Base-by-base conservation (phyloP, 768 basidiomycete species). In the Tephrocybe sp. region DNA sequence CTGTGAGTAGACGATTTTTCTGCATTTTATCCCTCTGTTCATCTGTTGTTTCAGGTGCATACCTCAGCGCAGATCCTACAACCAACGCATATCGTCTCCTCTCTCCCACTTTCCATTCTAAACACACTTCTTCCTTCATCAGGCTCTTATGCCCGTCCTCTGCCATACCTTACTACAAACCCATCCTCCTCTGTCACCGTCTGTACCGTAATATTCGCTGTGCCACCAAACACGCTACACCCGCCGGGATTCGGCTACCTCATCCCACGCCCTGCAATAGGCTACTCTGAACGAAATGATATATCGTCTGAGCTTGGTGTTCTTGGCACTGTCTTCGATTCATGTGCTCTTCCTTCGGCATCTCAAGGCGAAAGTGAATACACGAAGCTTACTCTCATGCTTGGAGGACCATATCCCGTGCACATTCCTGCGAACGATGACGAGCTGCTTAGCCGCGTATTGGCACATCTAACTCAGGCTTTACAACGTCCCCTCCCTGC, bases 191-290 rank as follows among this genome's bases (percentile, higher is more conserved):
- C 87, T 9, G 92, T 98, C 51, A 83, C 80, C n/a, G 91, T 97
- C 33, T 71, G 94, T 58, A 96, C 92, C 71, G 73, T 98, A 61
- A 79, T 98, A 56, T 98, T 96, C 72, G 72, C 83, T 39, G 62
- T 65, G 26, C 63, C 78, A 26, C 65, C 71, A 19, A 62, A 69
- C 49, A 51, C 64, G 19, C 75, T 95, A 43, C 87, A 92, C 59
- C 92, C 93, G 0, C 75, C 77, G 2, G 96, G 96, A 3, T 99
- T 98, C 64, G 96, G 96, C 8, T 98, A 94, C 71, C 85, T 99
- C 62, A 78, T 97, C 46, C 93, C 95, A 0, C 88, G 94, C 13
- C 83, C 88, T 0, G 69, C 68, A 30, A 65, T 65, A 4, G 85
- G 75, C 17, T 87, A 89, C 56, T 60, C 67, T n/a, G 49, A 54